Percentiles rank a stretch among this genome's conserved stretches.
These are phyloP conservation scores for Yarrowia sp. DNA, from an alignment of 805 yeast genomes.

Conservation along the genomic window DNA sequence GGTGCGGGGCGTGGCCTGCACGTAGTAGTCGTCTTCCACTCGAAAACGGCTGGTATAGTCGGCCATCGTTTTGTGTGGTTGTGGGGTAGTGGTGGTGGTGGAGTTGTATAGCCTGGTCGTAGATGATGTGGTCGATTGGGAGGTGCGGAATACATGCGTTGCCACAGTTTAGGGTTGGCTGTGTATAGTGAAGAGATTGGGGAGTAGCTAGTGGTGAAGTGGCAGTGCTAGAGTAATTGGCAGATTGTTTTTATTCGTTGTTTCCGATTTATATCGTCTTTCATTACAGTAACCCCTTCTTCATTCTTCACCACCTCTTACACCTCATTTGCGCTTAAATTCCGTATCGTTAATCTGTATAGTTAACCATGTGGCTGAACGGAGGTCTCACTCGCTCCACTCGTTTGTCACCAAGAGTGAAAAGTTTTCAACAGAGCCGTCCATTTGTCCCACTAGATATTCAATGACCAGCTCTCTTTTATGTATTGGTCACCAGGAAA, in stretches of 20 bases:
- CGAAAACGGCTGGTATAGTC: conserved; percentile 38
- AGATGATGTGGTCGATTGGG: conserved; percentile 35
- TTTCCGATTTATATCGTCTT: too few species aligned
- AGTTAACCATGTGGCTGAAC: conserved; percentile 19
- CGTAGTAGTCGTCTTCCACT: conserved; percentile 36
- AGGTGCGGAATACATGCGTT: conserved; percentile 37
- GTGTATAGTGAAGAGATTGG: too few species aligned
- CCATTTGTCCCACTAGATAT: background rate
- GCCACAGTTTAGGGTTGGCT: conserved; percentile 38
- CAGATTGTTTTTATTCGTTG: too few species aligned
- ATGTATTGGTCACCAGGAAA: conserved; percentile 6
- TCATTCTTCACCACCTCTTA: background rate
- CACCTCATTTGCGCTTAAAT: conserved; percentile 3
- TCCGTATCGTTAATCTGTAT: conserved; percentile 6
- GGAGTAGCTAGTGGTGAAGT: too few species aligned
- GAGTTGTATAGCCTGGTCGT: background rate
- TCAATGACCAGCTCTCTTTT: background rate
- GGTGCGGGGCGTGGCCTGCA: conserved; percentile 22
- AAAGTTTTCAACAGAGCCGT: background rate
- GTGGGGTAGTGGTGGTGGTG: background rate
- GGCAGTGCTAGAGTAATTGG: too few species aligned
- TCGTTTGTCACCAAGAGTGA: background rate
- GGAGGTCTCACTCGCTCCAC: background rate
- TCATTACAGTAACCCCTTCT: background rate
- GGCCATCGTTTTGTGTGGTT: conserved; percentile 3